A percentile compares a stretch with the other conserved stretches of the same genome.
phyloP scores from a whole-genome alignment of 2,329 filamentous ascomycete genomes.

The Mollisiaceae sp. region DNA sequence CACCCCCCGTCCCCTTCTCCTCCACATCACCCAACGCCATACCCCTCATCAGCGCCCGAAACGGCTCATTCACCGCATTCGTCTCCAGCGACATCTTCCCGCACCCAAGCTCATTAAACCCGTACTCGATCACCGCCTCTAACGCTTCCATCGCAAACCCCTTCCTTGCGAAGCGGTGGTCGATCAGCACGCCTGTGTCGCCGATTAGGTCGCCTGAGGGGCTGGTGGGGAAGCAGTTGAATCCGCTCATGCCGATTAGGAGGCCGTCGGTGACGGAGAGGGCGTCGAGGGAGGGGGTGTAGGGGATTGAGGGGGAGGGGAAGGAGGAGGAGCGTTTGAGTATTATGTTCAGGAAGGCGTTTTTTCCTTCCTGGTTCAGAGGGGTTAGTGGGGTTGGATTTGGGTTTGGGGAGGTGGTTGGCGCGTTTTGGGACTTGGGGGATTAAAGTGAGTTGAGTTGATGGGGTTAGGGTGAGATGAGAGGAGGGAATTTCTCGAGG shows the following conservation, averaged over 20 bases:
- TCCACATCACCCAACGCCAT: conserved; percentile 15
- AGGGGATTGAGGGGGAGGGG: too few species aligned
- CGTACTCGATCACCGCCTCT: conserved; percentile 33
- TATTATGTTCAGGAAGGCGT: not conserved
- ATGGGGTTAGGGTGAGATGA: too few species aligned
- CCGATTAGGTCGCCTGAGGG: not conserved
- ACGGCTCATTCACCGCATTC: conserved; percentile 16
- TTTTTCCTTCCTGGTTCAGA: not conserved
- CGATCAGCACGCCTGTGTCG: conserved; percentile 35
- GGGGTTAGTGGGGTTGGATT: too few species aligned
- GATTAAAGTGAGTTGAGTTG: too few species aligned
- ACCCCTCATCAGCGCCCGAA: conserved; percentile 18
- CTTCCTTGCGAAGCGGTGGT: conserved; percentile 31
- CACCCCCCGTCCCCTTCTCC: not conserved
- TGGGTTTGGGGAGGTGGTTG: too few species aligned
- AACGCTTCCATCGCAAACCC: conserved; percentile 36
- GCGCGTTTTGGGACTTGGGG: too few species aligned
- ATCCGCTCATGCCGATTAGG: conserved; percentile 21
- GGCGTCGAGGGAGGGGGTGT: too few species aligned
- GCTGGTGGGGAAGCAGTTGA: conserved; percentile 15
- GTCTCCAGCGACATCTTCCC: conserved; percentile 34
- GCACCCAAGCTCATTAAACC: conserved; percentile 29
- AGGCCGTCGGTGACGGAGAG: conserved; percentile 12
- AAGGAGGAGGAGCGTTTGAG: not conserved
- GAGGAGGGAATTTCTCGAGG: too few species aligned